Percentiles rank a stretch among this genome's conserved stretches.
These are phyloP conservation scores for Monoraphidium neglectum DNA, from an alignment of 139 green algal species.

Conservation along the genomic window DNA sequence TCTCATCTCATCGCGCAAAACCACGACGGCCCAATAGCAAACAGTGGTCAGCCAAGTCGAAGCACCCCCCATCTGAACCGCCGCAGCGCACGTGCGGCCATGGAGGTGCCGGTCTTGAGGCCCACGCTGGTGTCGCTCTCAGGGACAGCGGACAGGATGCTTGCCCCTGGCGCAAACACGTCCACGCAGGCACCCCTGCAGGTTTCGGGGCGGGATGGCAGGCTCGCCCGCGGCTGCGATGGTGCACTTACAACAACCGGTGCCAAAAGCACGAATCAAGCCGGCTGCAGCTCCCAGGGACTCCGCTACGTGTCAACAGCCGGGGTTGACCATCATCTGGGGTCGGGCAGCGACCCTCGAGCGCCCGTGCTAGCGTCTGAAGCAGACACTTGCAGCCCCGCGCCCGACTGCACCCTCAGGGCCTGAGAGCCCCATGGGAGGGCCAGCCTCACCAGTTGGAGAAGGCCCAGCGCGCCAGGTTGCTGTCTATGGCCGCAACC, in stretches of 20 bases:
- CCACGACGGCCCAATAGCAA: too few species aligned
- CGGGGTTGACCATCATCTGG: too few species aligned
- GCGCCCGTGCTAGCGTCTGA: too few species aligned
- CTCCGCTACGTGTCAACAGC: too few species aligned
- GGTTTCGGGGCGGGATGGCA: neutral
- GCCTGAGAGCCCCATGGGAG: neutral
- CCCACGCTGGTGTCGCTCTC: constrained; percentile 21
- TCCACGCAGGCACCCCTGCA: constrained; percentile 65
- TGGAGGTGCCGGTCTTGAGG: constrained; percentile 59
- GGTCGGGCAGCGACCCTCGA: too few species aligned
- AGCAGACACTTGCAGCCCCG: neutral
- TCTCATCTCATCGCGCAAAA: too few species aligned
- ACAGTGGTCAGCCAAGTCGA: too few species aligned
- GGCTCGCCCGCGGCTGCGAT: too few species aligned
- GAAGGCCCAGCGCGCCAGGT: constrained; percentile 37
- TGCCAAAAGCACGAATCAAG: too few species aligned
- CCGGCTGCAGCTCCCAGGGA: too few species aligned
- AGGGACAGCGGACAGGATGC: constrained; percentile 43
- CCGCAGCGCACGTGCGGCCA: constrained; percentile 40
- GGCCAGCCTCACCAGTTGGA: constrained; percentile 49
- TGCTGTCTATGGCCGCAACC: constrained; percentile 36
- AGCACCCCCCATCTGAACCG: too few species aligned
- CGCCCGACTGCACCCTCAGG: neutral
- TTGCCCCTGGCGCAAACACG: constrained; percentile 62
- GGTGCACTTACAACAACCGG: too few species aligned